Conservation (phyloP, 2,329 filamentous ascomycete genomes). For the Epichloe gansuensis region DNA sequence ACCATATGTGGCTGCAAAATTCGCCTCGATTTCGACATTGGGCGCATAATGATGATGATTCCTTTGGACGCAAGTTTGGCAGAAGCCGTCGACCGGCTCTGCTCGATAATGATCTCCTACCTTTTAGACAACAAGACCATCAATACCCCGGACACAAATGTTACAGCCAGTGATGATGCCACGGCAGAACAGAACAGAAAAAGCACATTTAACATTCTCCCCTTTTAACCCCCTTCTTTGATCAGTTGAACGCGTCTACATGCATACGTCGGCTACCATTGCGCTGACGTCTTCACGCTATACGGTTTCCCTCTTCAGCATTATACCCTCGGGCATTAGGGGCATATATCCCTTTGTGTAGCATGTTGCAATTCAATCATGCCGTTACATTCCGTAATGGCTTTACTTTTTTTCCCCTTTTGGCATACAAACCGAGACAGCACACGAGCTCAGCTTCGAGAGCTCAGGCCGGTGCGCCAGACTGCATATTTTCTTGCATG, state of each 20-base stretch:
- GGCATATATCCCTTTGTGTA: not conserved
- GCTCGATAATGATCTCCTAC: slow-evolving; percentile 11
- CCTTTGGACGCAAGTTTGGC: slow-evolving; percentile 2
- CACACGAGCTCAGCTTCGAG: not conserved
- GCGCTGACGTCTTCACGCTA: not conserved
- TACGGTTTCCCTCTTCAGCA: not conserved
- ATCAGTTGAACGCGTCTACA: not conserved
- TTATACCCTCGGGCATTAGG: not conserved
- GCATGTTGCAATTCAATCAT: not conserved
- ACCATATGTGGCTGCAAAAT: slow-evolving; percentile 9
- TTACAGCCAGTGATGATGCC: not conserved
- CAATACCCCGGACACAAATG: not conserved
- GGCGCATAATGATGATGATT: slow-evolving; percentile 3
- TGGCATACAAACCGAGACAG: not conserved
- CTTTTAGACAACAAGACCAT: slow-evolving; percentile 9
- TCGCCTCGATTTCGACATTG: not conserved
- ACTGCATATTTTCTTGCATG: not conserved
- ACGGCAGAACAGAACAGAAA: not conserved
- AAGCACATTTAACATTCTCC: not conserved
- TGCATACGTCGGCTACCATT: not conserved
- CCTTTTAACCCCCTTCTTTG: not conserved
- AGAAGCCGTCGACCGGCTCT: slow-evolving; percentile 4
- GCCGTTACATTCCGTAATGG: not conserved
- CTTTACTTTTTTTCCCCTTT: not conserved
- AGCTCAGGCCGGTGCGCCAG: not conserved